Base-by-base conservation (phyloP, 495 filamentous ascomycete genomes). In the Chaetomium tenue region DNA sequence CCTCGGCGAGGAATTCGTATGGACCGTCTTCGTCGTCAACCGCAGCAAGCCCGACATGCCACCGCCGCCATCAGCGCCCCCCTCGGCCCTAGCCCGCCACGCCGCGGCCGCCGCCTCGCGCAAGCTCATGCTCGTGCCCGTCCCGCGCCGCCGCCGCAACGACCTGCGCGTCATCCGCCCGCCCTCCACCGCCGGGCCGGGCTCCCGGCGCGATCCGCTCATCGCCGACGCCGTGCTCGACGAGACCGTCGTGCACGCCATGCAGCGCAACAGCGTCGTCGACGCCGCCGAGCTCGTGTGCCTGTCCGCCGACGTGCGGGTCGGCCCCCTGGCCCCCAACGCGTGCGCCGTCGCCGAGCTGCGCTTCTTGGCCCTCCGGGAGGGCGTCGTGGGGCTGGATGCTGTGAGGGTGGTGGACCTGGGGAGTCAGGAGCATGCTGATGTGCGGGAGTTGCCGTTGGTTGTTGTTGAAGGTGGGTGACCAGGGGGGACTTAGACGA, bases 11-110 rank as follows among this genome's bases (percentile, higher is more conserved):
- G 83, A 86, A 15, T 96, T 98, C 73, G 76, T 79, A n/a, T 97
- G 93, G 93, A 82, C 84, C 47, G 85, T 96, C 22, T 92, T 96
- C 71, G 86, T 98, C 23, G 89, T 96, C 57, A 98, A 98, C 74
- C 88, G 90, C 42, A 88, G 84, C 33, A 68, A 64, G 12, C 60
- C 37, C 16, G 30, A 28, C 22, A 51, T 16, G 16, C 42, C 25
- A 16, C 47, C 63, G 11, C 46, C 54, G 26, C 53, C 53, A 7
- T 13, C 40, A 22, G 22, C 39, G 5, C 47, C 54, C 44, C 25
- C 61, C 30, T n/a, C 55, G 8, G 1, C 20, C 57, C 30, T 20
- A 3, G 46, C 18, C 25, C 59, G 60, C 18, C 44, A 46, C 37
- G n/a, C 39, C n/a, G 51, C 40, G 11, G 25, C 44, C 8, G 54